These are phyloP conservation scores for Areca catechu DNA, from an alignment of 176 grass and related monocot species.

Conservation along the genomic window DNA sequence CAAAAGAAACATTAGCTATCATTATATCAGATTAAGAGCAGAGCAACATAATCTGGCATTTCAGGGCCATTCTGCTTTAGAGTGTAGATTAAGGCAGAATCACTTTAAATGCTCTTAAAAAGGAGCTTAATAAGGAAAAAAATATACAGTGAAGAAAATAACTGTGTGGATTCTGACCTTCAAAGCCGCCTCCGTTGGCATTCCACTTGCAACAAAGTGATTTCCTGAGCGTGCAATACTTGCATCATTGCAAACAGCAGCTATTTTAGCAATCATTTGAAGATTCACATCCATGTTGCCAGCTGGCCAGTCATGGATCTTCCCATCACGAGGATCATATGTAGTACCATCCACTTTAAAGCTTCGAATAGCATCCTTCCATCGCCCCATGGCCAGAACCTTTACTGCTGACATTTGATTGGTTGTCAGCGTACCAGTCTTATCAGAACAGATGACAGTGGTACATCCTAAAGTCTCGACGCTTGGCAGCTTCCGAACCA, in stretches of 20 bases:
- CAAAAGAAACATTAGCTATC: too few species aligned
- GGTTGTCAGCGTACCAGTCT: slow-evolving; percentile 82
- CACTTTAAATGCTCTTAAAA: too few species aligned
- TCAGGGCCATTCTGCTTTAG: too few species aligned
- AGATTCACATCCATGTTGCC: slow-evolving; percentile 67
- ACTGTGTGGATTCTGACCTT: slow-evolving; percentile 43
- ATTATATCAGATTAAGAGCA: too few species aligned
- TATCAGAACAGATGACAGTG: slow-evolving; percentile 92
- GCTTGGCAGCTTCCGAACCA: slow-evolving; percentile 84
- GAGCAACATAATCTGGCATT: too few species aligned
- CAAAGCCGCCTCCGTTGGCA: slow-evolving; percentile 81
- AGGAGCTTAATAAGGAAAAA: background rate
- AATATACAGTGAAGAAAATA: slow-evolving; percentile 2
- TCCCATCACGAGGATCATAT: slow-evolving; percentile 67
- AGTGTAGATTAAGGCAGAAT: too few species aligned
- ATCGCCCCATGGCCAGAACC: slow-evolving; percentile 46
- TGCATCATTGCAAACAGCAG: slow-evolving; percentile 81
- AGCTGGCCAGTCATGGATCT: slow-evolving; percentile 53
- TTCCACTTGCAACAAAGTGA: slow-evolving; percentile 71
- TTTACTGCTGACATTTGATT: slow-evolving; percentile 85
- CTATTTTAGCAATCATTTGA: slow-evolving; percentile 70
- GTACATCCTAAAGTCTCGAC: slow-evolving; percentile 95
- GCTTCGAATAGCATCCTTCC: slow-evolving; percentile 27
- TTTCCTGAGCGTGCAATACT: slow-evolving; percentile 46
- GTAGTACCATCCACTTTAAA: slow-evolving; percentile 88